Evolutionary conservation across 2,329 filamentous ascomycete genomes (phyloP).

Genomic region (Aspergillus thermomutatus): DNA sequence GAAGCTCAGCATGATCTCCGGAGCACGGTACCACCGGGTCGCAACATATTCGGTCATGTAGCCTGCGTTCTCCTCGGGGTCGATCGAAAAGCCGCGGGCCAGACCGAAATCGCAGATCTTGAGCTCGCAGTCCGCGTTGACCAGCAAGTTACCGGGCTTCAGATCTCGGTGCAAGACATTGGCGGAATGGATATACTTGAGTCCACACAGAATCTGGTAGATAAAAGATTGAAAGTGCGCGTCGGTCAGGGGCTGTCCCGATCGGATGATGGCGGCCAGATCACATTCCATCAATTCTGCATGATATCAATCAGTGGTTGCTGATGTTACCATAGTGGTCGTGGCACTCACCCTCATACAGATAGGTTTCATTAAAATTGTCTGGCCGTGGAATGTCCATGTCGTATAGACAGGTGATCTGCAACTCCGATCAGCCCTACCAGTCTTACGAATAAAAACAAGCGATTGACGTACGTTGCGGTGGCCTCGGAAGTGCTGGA

Average conservation of each 20-base stretch:
- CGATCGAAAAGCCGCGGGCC: constrained; percentile 92
- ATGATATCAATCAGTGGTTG: constrained; percentile 5
- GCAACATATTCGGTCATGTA: constrained; percentile 99
- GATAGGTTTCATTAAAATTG: constrained; percentile 98
- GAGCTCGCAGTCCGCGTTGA: constrained; percentile 98
- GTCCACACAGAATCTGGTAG: constrained; percentile 97
- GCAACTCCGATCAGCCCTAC: constrained; percentile 35
- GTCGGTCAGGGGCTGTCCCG: constrained; percentile 93
- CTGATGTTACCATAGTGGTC: not conserved
- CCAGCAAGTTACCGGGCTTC: constrained; percentile 93
- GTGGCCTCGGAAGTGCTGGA: constrained; percentile 94
- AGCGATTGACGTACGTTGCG: constrained; percentile 63
- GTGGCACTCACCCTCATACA: constrained; percentile 80
- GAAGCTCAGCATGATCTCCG: constrained; percentile 99
- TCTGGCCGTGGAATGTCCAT: constrained; percentile 98
- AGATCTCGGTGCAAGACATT: constrained; percentile 96
- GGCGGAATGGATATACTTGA: constrained; percentile 99
- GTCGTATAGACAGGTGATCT: constrained; percentile 99
- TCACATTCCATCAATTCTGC: constrained; percentile 99
- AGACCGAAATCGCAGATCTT: constrained; percentile 99
- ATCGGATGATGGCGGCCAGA: constrained; percentile 94
- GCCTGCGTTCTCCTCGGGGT: constrained; percentile 95
- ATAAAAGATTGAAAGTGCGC: constrained; percentile 99
- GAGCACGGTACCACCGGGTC: constrained; percentile 96
- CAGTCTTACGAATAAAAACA: not conserved